A percentile compares a stretch with the other conserved stretches of the same genome.
Evolutionary conservation across 176 grass and related monocot species (phyloP).

Genomic region (Zoysia japonica): DNA sequence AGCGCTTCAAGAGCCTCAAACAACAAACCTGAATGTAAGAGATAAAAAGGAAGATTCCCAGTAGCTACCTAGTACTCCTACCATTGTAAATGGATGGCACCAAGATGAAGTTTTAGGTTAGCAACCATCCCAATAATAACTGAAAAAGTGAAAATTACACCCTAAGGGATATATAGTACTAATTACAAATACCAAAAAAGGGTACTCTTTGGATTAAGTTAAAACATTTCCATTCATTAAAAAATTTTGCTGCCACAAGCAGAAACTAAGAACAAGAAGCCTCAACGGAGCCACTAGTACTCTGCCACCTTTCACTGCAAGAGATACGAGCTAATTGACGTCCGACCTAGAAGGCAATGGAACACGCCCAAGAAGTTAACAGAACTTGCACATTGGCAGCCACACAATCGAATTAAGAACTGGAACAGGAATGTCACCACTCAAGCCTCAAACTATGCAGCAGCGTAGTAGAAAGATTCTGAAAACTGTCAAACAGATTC

Average conservation of each 20-base stretch:
- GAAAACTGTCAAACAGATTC: background rate
- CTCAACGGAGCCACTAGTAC: background rate
- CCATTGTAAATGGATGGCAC: no score
- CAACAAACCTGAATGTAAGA: no score
- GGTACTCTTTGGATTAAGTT: background rate
- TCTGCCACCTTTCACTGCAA: background rate
- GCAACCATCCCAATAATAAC: no score
- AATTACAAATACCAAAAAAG: background rate
- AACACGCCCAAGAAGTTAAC: background rate
- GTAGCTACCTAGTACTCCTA: no score
- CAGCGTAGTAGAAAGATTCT: background rate
- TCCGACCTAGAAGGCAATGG: background rate
- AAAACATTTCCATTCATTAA: background rate
- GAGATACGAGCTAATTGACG: background rate
- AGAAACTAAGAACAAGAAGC: background rate
- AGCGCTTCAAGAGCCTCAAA: no score
- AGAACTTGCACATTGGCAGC: no score
- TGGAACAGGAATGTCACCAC: background rate
- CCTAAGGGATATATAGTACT: background rate
- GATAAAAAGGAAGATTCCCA: no score
- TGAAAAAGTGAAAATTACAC: no score
- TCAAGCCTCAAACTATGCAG: background rate
- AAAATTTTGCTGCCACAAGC: background rate
- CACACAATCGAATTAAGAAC: background rate
- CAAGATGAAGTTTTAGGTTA: no score